Evolutionary conservation across 495 filamentous ascomycete species (phyloP), one percentile per base, ranked within the genome.

Genomic region (Evansstolkia leycettana): DNA sequence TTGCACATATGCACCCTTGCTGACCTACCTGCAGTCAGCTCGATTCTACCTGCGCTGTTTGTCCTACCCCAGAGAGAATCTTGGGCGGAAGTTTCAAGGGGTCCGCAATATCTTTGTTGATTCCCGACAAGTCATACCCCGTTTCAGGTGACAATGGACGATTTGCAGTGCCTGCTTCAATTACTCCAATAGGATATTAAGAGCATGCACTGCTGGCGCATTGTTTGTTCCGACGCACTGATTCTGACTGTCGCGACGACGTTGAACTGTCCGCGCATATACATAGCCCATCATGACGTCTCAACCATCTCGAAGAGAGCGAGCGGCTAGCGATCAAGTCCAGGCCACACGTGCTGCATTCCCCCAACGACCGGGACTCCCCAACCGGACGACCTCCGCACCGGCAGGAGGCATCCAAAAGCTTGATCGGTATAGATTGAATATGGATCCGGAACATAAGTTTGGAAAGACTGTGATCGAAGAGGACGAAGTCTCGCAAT

Each of bases 91-190:
- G 20, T 23, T 9, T n/a, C 20, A 23, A 23, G 20, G 20, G 4
- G 4, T 23, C 20, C 20, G 5, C 20, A 23, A 23, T 23, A 23
- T 15, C 30, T 27, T 28, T 34, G 5, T 34, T 47, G 43, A 38
- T 25, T 29, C 20, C 20, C 20, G 4, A 26, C 27, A 5, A 14
- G 11, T 29, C 27, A 26, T 11, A 7, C 11, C 11, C 27, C 11
- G 4, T 29, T 33, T n/a, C 24, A 34, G 48, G 44, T 47, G 49
- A 59, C 50, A 49, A 64, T 64, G 60, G 60, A 58, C 53, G 42
- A 50, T 39, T 49, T 50, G 56, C 48, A 33, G 51, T 45, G 20
- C 9, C 20, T 4, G 20, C 9, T 9, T 23, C 20, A 23, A 23
- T 23, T 23, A 23, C 50, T 37, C 40, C 34, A 38, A 54, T 47